Evolutionary conservation across 2,329 filamentous ascomycete species (phyloP), one percentile per base, ranked within the genome.

Genomic region (Trichoderma sp.): DNA sequence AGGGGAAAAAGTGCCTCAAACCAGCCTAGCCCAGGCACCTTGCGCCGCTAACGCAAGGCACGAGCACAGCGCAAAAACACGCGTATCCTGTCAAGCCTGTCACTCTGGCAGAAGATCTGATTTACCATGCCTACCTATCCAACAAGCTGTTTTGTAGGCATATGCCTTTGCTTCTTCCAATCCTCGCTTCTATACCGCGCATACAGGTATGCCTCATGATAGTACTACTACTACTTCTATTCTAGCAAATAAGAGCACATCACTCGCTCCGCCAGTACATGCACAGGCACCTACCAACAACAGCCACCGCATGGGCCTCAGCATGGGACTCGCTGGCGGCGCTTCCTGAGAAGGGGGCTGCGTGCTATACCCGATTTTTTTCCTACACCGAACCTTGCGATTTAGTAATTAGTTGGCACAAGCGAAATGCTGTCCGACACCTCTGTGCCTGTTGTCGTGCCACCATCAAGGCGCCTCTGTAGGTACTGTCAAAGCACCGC

Each of bases 1-100:
- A 68, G 59, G 66, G 43, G 59, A 39, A 24, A 28, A 14, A 34
- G 16, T 34, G 52, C 51, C 58, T 46, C 21, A 18, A 59, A 68
- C 24, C 10, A 34, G 66, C 49, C 39, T 68, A 68, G 66, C 56
- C 37, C 52, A 59, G 66, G 66, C 52, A 68, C 66, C 37, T 18
- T 37, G 28, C 18, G 59, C 59, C 54, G 46, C 66, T 68, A 68
- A 63, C 59, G 39, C 59, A 56, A 68, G 66, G 59, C 39, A 67
- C 65, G 24, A 32, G 43, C 21, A 30, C 13, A 26, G 34, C 24
- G 14, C 32, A 43, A 46, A 59, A 46, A 30, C 58, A 59, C 56
- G 56, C 56, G 56, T 59, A 59, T 59, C 56, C 7, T n/a, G 28
- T 30, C 28, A 5, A 6, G 32, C 32, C 32, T 34, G 8, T 55